Percentiles rank a stretch among this genome's conserved stretches.
phyloP scores from a whole-genome alignment of 2,329 filamentous ascomycete genomes.

The Polychaeton citri region DNA sequence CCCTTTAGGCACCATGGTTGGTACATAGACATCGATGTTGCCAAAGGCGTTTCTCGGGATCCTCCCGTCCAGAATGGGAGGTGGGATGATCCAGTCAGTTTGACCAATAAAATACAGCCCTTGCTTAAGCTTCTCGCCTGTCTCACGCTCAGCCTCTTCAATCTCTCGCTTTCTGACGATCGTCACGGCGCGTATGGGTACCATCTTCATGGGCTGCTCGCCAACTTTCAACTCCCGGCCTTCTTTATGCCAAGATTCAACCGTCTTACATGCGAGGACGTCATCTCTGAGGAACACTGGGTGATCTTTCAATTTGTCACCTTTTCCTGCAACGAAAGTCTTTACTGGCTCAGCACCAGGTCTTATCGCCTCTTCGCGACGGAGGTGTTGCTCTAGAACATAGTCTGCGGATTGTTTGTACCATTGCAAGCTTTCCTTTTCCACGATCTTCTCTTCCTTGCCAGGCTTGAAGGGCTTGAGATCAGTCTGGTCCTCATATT shows the following conservation, averaged over 20 bases:
- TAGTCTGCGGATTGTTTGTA: constrained; percentile 80
- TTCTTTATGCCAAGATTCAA: constrained; percentile 97
- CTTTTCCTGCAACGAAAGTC: constrained; percentile 63
- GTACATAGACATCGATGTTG: constrained; percentile 91
- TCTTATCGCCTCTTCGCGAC: constrained; percentile 77
- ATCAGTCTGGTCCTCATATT: constrained; percentile 65
- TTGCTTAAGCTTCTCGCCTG: constrained; percentile 72
- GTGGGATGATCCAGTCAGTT: constrained; percentile 92
- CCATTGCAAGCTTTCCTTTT: constrained; percentile 58
- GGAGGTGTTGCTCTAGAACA: constrained; percentile 72
- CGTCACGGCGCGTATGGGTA: constrained; percentile 84
- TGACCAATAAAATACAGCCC: constrained; percentile 73
- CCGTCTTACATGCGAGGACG: constrained; percentile 73
- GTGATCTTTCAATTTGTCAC: constrained; percentile 58
- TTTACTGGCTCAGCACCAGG: constrained; percentile 56
- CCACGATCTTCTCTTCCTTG: constrained; percentile 35
- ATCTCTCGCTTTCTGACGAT: constrained; percentile 77
- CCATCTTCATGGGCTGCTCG: constrained; percentile 66
- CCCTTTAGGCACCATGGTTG: constrained; percentile 79
- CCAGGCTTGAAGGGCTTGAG: constrained; percentile 56
- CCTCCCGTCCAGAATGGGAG: constrained; percentile 60
- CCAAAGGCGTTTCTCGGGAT: constrained; percentile 93
- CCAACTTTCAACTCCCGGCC: constrained; percentile 62
- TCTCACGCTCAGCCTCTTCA: constrained; percentile 66
- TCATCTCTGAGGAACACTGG: constrained; percentile 70